phyloP scores from a whole-genome alignment of 805 yeast genomes.

The Yamadazyma olivae region DNA sequence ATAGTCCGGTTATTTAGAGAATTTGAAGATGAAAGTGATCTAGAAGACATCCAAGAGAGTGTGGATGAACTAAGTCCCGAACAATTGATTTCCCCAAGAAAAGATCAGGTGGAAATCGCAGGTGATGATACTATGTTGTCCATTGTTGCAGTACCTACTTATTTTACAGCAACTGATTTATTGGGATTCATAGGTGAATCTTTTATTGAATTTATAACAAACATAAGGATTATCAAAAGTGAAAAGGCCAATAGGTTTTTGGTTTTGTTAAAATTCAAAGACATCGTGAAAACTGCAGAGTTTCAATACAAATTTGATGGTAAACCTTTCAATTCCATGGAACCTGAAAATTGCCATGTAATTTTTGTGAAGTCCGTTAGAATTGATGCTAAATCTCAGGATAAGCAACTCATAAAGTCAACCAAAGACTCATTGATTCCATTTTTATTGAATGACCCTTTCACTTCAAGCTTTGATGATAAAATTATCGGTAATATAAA shows the following conservation, averaged over 20 bases:
- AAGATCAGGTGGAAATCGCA: conserved; percentile 7
- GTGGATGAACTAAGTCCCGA: neutral
- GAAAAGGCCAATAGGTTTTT: conserved; percentile 66
- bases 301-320: conserved; percentile 72
- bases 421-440: conserved; percentile 45
- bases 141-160: conserved; percentile 82
- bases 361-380: conserved; percentile 63
- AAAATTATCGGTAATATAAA: conserved; percentile 3
- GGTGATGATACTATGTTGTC: conserved; percentile 71
- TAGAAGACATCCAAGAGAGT: conserved; percentile 1
- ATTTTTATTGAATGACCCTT: conserved; percentile 70
- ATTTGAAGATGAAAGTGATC: conserved; percentile 31
- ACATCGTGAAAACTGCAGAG: conserved; percentile 50
- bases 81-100: neutral
- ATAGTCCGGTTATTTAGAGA: conserved; percentile 66
- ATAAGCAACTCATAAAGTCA: conserved; percentile 10
- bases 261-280: conserved; percentile 73
- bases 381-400: conserved; percentile 23
- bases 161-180: conserved; percentile 80
- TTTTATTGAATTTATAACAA: conserved; percentile 54
- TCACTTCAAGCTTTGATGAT: no score
- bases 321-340: conserved; percentile 77
- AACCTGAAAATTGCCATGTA: conserved; percentile 81
- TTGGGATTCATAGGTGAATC: conserved; percentile 75
- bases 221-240: conserved; percentile 69